Evolutionary conservation across 1,284 basidiomycete genomes (phyloP), one percentile per base, ranked within the genome.

Genomic region (Sporisorium exsertum): DNA sequence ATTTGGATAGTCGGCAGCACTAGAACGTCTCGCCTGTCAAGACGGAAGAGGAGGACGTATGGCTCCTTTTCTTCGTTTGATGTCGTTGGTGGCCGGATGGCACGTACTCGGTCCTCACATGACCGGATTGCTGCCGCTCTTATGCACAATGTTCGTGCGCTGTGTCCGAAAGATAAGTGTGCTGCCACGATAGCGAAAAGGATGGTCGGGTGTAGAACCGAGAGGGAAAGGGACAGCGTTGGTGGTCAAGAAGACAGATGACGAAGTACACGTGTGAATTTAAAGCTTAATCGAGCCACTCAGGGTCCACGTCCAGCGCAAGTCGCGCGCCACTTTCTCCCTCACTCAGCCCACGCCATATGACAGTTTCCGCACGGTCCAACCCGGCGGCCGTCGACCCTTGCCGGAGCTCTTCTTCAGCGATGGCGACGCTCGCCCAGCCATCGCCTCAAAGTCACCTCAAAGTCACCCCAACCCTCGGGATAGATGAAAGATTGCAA

Each of bases 301-400:
- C 32, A 50, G 49, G 49, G 49, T 50, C 49, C 49, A 50, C n/a
- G n/a, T 50, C 29, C n/a, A 18, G 10, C 49, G 49, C 49, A 50
- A 50, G 49, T n/a, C 49, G 10, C 47, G n/a, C 47, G 24, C 26
- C 16, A 15, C n/a, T n/a, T 35, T n/a, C 8, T n/a, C 26, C 15
- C 49, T 32, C 49, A 50, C 18, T 50, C 47, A 49, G 47, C 26
- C 5, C 7, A 15, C 29, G 29, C 29, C 29, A 32, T 5, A 37
- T 37, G 35, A 15, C 8, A 37, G 35, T 12, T 10, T 10, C 35
- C 16, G 18, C 37, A 40, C 5, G 16, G 27, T 49, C 27, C 15
- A 22, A 46, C 45, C 45, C 26, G 10, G 45, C 7, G 45, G 10
- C 45, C 45, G 13, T 20, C 26, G 12, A 24, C 20, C 12, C 22